Evolutionary conservation across 2,329 filamentous ascomycete species (phyloP), one percentile per base, ranked within the genome.

Genomic region (Waltergamsia citrina): DNA sequence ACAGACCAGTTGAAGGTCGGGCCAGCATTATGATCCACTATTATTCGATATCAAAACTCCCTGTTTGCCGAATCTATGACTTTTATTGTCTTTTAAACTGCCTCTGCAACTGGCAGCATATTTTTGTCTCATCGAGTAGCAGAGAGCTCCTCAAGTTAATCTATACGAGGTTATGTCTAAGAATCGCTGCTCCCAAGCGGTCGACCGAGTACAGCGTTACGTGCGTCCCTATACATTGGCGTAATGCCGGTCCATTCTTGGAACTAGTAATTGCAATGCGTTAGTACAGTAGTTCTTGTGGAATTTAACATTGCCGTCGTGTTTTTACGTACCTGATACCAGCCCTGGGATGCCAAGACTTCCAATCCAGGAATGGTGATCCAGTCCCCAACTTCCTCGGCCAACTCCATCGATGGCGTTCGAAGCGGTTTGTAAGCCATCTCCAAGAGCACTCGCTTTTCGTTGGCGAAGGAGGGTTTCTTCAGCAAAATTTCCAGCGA

Each of bases 341-440:
- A 79, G n/a, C 76, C 92, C 59, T 98, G 92, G 5, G 84, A 85
- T 40, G 87, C 78, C 36, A 98, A 67, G 20, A 92, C 87, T 57
- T 98, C 92, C 25, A 95, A 59, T 0, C 92, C 92, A 7, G 86
- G 80, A 41, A 96, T 81, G 3, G 82, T 86, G 36, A 63, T 71
- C 92, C 92, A 98, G 4, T 81, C 80, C 9, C 53, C 53, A 10
- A 74, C 73, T 44, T 81, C 73, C 46, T 78, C 69, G 3, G 88
- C 90, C 52, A 95, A 63, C 52, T 83, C 72, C 78, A 96, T 95
- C 44, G 94, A 59, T 7, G 81, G 74, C 5, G 92, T 98, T 34
- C 84, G 71, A 1, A 73, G 67, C 15, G 92, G 92, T 58, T 90
- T 93, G 59, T 98, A 98, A 3, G 92, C 90, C 88, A 98, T 94